Evolutionary conservation across 495 filamentous ascomycete species (phyloP).

Genomic region (Pseudomonodictys pantanalensis): DNA sequence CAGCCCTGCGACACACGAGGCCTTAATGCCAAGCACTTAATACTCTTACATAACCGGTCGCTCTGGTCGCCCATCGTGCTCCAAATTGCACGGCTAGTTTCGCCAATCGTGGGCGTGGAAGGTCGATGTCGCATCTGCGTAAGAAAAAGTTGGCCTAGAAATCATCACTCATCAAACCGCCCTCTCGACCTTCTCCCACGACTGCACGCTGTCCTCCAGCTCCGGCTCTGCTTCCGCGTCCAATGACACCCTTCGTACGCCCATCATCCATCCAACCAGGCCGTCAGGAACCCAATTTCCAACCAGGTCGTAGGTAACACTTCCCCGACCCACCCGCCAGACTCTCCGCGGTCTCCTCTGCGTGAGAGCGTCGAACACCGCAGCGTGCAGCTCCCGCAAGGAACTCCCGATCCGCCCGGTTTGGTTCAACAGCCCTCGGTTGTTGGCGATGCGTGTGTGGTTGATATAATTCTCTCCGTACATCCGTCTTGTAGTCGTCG

Average conservation of each 20-base stretch:
- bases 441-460: constrained; percentile 46
- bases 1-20: neutral
- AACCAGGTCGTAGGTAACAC: constrained; percentile 76
- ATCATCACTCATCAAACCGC: constrained; percentile 17
- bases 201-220: constrained; percentile 36
- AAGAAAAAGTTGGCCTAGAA: constrained; percentile 5
- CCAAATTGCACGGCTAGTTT: neutral
- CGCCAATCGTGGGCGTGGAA: too few relatives aligned
- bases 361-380: constrained; percentile 82
- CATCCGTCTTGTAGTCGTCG: constrained; percentile 28
- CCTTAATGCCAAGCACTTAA: neutral
- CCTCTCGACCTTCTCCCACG: constrained; percentile 42
- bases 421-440: constrained; percentile 44
- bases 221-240: constrained; percentile 29
- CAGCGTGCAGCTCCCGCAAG: constrained; percentile 72
- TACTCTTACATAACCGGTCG: constrained; percentile 7
- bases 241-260: constrained; percentile 53
- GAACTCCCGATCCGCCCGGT: constrained; percentile 59
- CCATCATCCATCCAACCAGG: constrained; percentile 87
- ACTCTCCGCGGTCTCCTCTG: constrained; percentile 50
- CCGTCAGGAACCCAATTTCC: constrained; percentile 77
- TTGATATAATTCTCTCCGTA: constrained; percentile 53
- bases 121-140: too few relatives aligned
- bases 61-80: neutral
- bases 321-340: constrained; percentile 77